These are phyloP conservation scores for Tremella fuciformis DNA, from an alignment of 768 basidiomycete species.

Conservation along the genomic window DNA sequence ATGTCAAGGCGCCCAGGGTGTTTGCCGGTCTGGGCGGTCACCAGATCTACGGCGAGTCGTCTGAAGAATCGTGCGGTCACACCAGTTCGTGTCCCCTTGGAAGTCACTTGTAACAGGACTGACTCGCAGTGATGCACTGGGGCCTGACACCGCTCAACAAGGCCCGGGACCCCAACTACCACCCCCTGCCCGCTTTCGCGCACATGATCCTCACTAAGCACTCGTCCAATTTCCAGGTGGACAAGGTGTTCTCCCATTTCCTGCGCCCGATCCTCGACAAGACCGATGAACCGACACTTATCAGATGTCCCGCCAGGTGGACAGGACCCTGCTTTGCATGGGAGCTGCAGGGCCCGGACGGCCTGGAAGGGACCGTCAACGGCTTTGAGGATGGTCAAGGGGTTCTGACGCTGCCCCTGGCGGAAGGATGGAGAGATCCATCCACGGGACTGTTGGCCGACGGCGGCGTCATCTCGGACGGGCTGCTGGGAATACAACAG, in stretches of 20 bases:
- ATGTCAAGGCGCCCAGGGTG: slow-evolving; percentile 45
- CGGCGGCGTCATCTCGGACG: background rate
- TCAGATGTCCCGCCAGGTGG: slow-evolving; percentile 41
- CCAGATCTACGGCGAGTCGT: slow-evolving; percentile 40
- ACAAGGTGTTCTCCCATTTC: slow-evolving; percentile 46
- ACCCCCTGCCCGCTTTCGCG: slow-evolving; percentile 50
- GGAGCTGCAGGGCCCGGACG: slow-evolving; percentile 45
- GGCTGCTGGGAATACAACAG: background rate
- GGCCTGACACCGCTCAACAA: slow-evolving; percentile 42
- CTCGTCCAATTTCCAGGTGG: slow-evolving; percentile 33
- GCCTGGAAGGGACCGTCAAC: slow-evolving; percentile 26
- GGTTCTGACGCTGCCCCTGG: slow-evolving; percentile 27
- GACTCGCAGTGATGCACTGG: slow-evolving; percentile 41
- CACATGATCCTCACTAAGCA: slow-evolving; percentile 54
- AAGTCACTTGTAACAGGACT: slow-evolving; percentile 6
- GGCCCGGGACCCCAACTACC: slow-evolving; percentile 27
- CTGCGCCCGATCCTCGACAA: slow-evolving; percentile 39
- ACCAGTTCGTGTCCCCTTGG: slow-evolving; percentile 7
- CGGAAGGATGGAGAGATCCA: slow-evolving; percentile 29
- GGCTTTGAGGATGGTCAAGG: slow-evolving; percentile 44
- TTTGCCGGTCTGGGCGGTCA: slow-evolving; percentile 47
- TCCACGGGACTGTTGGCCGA: background rate
- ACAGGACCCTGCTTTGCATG: slow-evolving; percentile 46
- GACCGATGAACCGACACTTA: slow-evolving; percentile 37
- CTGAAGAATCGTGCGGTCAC: slow-evolving; percentile 52